Evolutionary conservation across 2,329 filamentous ascomycete species (phyloP).

Genomic region (Hirsutella thompsonii): DNA sequence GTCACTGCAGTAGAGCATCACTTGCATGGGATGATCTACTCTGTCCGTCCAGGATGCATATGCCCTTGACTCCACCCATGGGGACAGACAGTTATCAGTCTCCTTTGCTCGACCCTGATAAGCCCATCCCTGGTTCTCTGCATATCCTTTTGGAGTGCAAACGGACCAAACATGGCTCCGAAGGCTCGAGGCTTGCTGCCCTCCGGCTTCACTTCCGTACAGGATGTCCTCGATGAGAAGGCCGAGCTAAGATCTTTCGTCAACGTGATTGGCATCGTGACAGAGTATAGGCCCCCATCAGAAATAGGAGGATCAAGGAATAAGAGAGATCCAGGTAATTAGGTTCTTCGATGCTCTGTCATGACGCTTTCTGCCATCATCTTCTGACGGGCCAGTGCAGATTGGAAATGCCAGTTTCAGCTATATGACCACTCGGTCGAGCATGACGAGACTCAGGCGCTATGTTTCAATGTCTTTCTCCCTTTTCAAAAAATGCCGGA

Average conservation of each 20-base stretch:
- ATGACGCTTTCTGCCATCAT: not conserved
- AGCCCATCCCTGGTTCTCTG: no score
- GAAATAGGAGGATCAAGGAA: slow-evolving; percentile 37
- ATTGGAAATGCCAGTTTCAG: slow-evolving; percentile 47
- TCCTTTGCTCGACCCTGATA: no score
- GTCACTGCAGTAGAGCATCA: no score
- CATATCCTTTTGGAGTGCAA: no score
- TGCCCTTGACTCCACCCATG: no score
- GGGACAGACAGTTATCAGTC: no score
- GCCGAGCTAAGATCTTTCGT: slow-evolving; percentile 20
- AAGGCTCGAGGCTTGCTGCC: slow-evolving; percentile 5
- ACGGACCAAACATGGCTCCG: not conserved
- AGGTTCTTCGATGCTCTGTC: no score
- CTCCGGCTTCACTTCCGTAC: slow-evolving; percentile 16
- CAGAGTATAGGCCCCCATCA: slow-evolving; percentile 45
- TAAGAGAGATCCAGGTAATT: no score
- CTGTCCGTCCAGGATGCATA: no score
- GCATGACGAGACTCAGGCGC: slow-evolving; percentile 20
- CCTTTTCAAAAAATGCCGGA: slow-evolving; percentile 33
- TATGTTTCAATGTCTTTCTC: slow-evolving; percentile 49
- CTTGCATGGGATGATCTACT: no score
- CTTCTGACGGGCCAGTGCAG: slow-evolving; percentile 22
- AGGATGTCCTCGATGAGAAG: slow-evolving; percentile 29
- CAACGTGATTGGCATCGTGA: slow-evolving; percentile 58
- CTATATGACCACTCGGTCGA: slow-evolving; percentile 47